A percentile compares a stretch with the other conserved stretches of the same genome.
These are phyloP conservation scores for Monosporozyma servazzii DNA, from an alignment of 805 yeast genomes.

Conservation along the genomic window DNA sequence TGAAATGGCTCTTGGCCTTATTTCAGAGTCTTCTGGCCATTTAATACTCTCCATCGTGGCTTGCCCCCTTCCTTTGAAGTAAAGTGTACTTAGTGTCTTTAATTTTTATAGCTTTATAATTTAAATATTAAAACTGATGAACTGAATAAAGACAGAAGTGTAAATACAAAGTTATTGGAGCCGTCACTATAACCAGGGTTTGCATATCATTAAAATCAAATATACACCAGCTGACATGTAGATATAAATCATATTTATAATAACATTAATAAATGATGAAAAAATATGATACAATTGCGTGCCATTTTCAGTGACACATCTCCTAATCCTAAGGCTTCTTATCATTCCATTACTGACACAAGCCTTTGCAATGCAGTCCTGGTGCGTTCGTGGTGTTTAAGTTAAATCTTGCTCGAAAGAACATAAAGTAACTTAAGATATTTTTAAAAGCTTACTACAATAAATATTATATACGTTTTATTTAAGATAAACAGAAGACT, in stretches of 20 bases:
- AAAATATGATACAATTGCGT: too few relatives aligned
- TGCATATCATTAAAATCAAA: too few relatives aligned
- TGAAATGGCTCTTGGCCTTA: neutral
- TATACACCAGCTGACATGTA: too few relatives aligned
- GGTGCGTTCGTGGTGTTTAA: neutral
- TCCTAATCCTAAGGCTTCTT: too few relatives aligned
- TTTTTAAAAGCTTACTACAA: neutral
- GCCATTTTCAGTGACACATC: too few relatives aligned
- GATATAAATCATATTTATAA: too few relatives aligned
- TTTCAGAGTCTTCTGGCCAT: constrained; percentile 23
- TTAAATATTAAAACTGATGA: neutral
- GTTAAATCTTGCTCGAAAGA: neutral
- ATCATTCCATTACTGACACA: too few relatives aligned
- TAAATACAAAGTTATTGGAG: too few relatives aligned
- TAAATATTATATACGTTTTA: neutral
- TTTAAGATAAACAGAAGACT: neutral
- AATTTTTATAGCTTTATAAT: neutral
- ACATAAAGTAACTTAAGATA: neutral
- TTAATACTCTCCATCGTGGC: neutral
- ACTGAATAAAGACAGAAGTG: neutral
- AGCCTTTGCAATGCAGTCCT: neutral
- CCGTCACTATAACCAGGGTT: too few relatives aligned
- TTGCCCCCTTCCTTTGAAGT: neutral
- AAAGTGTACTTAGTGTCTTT: neutral
- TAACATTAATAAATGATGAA: too few relatives aligned